Evolutionary conservation across 2,329 filamentous ascomycete species (phyloP).

Genomic region (Cladosporium oxysporum): DNA sequence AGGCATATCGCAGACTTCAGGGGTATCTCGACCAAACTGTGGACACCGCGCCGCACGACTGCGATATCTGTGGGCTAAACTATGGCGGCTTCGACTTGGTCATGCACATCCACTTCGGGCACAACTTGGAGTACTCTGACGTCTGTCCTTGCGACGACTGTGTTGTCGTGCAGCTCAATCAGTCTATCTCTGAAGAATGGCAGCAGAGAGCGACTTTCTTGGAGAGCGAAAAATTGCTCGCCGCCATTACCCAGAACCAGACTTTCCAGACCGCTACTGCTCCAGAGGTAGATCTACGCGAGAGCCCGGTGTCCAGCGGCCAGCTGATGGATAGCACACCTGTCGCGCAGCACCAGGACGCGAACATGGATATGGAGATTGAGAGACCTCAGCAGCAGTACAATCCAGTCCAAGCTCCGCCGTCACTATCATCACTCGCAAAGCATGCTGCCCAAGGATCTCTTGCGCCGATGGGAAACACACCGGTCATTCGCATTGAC

Average conservation of each 20-base stretch:
- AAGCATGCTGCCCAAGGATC: not conserved
- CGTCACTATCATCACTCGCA: not conserved
- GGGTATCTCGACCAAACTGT: not conserved
- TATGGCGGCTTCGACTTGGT: conserved; percentile 6
- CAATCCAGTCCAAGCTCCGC: not conserved
- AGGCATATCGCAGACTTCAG: not conserved
- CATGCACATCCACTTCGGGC: conserved; percentile 2
- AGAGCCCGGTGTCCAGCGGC: not conserved
- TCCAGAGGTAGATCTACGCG: not conserved
- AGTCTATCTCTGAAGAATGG: not conserved
- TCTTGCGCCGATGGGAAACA: not conserved
- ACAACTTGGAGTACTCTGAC: not conserved
- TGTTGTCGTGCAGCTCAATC: not conserved
- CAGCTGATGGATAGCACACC: not conserved
- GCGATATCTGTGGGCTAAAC: not conserved
- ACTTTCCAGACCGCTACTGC: not conserved
- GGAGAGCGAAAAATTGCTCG: not conserved
- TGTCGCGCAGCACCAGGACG: not conserved
- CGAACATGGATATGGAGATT: not conserved
- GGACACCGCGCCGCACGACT: not conserved
- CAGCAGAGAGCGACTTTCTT: not conserved
- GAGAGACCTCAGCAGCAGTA: not conserved
- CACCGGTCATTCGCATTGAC: not conserved
- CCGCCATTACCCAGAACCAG: not conserved
- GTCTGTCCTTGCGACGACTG: conserved; percentile 3